These are phyloP conservation scores for Solanum dulcamara DNA, from an alignment of 257 asterid genomes.

Conservation along the genomic window DNA sequence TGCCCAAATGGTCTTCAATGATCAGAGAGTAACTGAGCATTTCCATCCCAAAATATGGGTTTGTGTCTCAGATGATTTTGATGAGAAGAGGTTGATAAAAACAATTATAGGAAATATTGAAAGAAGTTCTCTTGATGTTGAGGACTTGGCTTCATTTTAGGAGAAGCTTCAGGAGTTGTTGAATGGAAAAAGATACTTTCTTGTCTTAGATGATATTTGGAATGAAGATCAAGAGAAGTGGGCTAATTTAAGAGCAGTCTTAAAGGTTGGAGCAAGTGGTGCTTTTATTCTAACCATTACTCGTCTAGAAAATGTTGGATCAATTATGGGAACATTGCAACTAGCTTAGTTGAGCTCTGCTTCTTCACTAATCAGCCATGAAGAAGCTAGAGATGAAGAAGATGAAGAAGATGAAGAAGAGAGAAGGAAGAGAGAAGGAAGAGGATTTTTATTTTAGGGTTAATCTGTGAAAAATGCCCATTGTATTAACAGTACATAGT, in stretches of 20 bases:
- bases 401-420: too few relatives aligned
- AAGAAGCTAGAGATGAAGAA: too few relatives aligned
- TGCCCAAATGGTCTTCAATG: not conserved
- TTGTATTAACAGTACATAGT: too few relatives aligned
- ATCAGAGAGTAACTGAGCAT: not conserved
- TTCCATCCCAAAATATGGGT: not conserved
- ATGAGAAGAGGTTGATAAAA: not conserved
- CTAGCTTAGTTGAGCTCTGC: too few relatives aligned
- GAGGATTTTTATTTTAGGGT: too few relatives aligned
- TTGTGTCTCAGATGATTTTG: not conserved
- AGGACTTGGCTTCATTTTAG: not conserved
- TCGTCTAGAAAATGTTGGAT: slow-evolving; percentile 7
- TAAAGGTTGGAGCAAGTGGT: slow-evolving; percentile 5
- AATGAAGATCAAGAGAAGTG: not conserved
- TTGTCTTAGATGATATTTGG: not conserved
- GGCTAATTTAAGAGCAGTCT: not conserved
- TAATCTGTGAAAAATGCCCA: too few relatives aligned
- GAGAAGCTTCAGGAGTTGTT: not conserved
- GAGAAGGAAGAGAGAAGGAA: too few relatives aligned
- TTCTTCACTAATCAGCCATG: too few relatives aligned
- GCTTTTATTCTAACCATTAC: slow-evolving; percentile 13
- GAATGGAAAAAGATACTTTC: not conserved
- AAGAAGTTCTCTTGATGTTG: not conserved
- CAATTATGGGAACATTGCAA: slow-evolving; percentile 13
- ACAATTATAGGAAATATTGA: not conserved